Conservation (phyloP, 495 filamentous ascomycete genomes). For the Xylaria intraflava region DNA sequence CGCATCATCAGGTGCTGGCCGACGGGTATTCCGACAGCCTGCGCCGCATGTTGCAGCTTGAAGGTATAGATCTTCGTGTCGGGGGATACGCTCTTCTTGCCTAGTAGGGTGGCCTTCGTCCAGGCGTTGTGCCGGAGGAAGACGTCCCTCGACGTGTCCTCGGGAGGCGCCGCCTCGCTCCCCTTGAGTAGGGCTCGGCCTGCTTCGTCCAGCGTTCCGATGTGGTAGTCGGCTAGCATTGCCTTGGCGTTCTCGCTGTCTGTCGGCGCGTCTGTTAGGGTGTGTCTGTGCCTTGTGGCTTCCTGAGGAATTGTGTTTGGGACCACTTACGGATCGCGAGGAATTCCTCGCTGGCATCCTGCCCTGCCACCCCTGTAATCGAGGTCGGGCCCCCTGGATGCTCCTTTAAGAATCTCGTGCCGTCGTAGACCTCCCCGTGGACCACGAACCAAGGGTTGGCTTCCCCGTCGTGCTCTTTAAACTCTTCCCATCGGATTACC, state of each 20-base stretch:
- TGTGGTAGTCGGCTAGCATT: slow-evolving; percentile 87
- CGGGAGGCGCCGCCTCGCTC: slow-evolving; percentile 11
- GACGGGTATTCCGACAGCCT: slow-evolving; percentile 71
- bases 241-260: slow-evolving; percentile 87
- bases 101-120: slow-evolving; percentile 59
- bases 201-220: slow-evolving; percentile 64
- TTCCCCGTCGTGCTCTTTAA: slow-evolving; percentile 60
- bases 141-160: slow-evolving; percentile 33
- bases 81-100: slow-evolving; percentile 62
- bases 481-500: slow-evolving; percentile 62
- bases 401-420: slow-evolving; percentile 71
- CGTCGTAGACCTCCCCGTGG: slow-evolving; percentile 89
- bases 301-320: not conserved
- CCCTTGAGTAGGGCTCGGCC: slow-evolving; percentile 45
- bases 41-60: slow-evolving; percentile 63
- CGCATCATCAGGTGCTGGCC: slow-evolving; percentile 91
- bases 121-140: slow-evolving; percentile 71
- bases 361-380: slow-evolving; percentile 75
- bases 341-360: slow-evolving; percentile 90
- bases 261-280: slow-evolving; percentile 25
- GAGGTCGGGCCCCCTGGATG: slow-evolving; percentile 89
- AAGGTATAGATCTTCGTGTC: slow-evolving; percentile 85
- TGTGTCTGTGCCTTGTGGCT: not conserved
- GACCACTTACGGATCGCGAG: slow-evolving; percentile 76
- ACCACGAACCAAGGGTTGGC: slow-evolving; percentile 85